Percentiles rank a stretch among this genome's conserved stretches.
These are phyloP conservation scores for Ophiobolus disseminans DNA, from an alignment of 2,329 filamentous ascomycete species.

Conservation along the genomic window DNA sequence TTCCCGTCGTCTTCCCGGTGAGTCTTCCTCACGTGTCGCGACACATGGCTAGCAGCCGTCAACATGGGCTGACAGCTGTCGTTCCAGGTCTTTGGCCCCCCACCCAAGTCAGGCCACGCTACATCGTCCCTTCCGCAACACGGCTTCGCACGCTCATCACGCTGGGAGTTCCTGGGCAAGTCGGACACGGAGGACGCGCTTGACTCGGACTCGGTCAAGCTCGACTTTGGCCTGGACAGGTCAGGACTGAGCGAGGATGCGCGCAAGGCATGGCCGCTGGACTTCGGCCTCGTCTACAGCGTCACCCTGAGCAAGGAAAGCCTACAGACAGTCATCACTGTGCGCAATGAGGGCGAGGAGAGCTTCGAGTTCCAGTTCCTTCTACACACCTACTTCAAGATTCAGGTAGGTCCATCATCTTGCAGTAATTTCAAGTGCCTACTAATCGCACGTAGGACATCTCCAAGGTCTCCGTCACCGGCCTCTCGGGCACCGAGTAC, in stretches of 20 bases:
- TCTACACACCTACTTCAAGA: slow-evolving; percentile 86
- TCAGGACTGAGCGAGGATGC: slow-evolving; percentile 72
- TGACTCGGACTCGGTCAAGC: slow-evolving; percentile 72
- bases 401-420: slow-evolving; percentile 67
- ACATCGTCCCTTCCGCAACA: slow-evolving; percentile 86
- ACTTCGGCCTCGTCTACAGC: slow-evolving; percentile 91
- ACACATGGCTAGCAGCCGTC: background rate
- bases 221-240: slow-evolving; percentile 90
- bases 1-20: slow-evolving; percentile 93
- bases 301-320: slow-evolving; percentile 80
- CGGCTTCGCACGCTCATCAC: slow-evolving; percentile 87
- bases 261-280: slow-evolving; percentile 79
- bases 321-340: slow-evolving; percentile 80
- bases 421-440: background rate
- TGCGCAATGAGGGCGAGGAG: slow-evolving; percentile 84
- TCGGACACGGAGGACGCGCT: slow-evolving; percentile 69
- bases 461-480: slow-evolving; percentile 71
- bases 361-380: slow-evolving; percentile 91
- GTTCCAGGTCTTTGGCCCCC: slow-evolving; percentile 77
- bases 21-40: slow-evolving; percentile 45
- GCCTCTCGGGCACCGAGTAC: slow-evolving; percentile 79
- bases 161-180: slow-evolving; percentile 95
- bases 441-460: slow-evolving; percentile 70
- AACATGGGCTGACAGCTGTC: slow-evolving; percentile 13
- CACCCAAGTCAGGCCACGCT: slow-evolving; percentile 75